Evolutionary conservation across 2,329 filamentous ascomycete species (phyloP).

Genomic region (Geosmithia morbida): DNA sequence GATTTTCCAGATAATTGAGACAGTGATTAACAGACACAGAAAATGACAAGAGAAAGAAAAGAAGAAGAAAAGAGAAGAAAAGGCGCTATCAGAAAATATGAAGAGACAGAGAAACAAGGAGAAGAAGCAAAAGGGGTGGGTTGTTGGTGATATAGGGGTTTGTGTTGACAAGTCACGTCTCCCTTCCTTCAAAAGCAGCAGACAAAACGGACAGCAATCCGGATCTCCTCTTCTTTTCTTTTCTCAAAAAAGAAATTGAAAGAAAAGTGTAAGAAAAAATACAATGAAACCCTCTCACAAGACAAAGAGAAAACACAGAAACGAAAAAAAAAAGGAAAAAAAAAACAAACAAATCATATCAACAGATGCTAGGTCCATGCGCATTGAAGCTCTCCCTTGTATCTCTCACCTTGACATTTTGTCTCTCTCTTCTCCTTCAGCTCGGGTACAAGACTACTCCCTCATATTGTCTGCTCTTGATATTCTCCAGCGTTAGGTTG

Average conservation of each 20-base stretch:
- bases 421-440: conserved; percentile 5
- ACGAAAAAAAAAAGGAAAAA: too few relatives aligned
- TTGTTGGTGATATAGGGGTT: too few relatives aligned
- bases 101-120: neutral
- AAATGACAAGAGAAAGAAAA: neutral
- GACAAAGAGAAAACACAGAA: too few relatives aligned
- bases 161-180: neutral
- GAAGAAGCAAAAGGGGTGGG: too few relatives aligned
- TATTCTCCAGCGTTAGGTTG: conserved; percentile 87
- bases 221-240: too few relatives aligned
- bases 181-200: neutral
- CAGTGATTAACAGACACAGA: neutral
- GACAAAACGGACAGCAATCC: neutral
- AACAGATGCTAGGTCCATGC: too few relatives aligned
- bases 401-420: neutral
- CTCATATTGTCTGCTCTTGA: conserved; percentile 81
- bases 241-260: too few relatives aligned
- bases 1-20: too few relatives aligned
- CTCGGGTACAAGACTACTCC: conserved; percentile 63
- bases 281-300: too few relatives aligned
- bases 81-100: neutral
- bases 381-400: too few relatives aligned
- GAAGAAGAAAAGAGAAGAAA: neutral
- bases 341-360: neutral
- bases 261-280: too few relatives aligned